Conservation (phyloP, 2,329 filamentous ascomycete genomes). For the Calonectria ilicicola region DNA sequence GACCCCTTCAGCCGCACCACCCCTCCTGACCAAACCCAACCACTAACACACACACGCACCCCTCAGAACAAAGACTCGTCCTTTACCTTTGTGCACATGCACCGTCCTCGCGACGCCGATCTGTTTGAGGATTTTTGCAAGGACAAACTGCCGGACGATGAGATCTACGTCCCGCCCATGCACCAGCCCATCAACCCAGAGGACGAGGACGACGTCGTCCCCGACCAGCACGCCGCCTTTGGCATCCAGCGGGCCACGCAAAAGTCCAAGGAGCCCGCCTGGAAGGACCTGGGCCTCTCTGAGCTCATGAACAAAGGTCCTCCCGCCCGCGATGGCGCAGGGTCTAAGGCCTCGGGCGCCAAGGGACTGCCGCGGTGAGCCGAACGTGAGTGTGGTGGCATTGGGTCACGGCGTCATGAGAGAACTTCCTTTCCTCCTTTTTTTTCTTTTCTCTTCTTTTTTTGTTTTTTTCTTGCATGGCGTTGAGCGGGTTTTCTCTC, state of each 20-base stretch:
- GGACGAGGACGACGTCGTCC: constrained; percentile 89
- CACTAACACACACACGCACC: background rate
- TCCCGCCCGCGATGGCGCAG: constrained; percentile 35
- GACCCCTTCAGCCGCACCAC: background rate
- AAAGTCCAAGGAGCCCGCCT: constrained; percentile 76
- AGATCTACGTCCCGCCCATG: constrained; percentile 84
- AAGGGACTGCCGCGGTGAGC: constrained; percentile 34
- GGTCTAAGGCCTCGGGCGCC: constrained; percentile 27
- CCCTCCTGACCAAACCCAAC: too few species aligned
- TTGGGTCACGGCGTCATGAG: background rate
- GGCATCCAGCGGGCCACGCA: constrained; percentile 86
- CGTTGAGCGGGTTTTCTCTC: background rate
- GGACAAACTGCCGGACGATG: constrained; percentile 78
- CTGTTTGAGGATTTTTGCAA: constrained; percentile 83
- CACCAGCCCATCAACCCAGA: constrained; percentile 88
- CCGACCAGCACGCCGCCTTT: constrained; percentile 89
- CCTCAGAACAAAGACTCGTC: constrained; percentile 78
- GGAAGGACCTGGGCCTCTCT: constrained; percentile 82
- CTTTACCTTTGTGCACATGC: constrained; percentile 83
- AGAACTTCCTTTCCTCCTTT: background rate
- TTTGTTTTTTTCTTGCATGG: background rate
- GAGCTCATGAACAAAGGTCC: constrained; percentile 77
- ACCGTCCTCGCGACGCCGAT: constrained; percentile 77
- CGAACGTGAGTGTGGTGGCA: background rate
- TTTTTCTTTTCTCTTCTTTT: background rate